These are phyloP conservation scores for Drechslerella coelobrocha DNA, from an alignment of 2,329 filamentous ascomycete species.

Conservation along the genomic window DNA sequence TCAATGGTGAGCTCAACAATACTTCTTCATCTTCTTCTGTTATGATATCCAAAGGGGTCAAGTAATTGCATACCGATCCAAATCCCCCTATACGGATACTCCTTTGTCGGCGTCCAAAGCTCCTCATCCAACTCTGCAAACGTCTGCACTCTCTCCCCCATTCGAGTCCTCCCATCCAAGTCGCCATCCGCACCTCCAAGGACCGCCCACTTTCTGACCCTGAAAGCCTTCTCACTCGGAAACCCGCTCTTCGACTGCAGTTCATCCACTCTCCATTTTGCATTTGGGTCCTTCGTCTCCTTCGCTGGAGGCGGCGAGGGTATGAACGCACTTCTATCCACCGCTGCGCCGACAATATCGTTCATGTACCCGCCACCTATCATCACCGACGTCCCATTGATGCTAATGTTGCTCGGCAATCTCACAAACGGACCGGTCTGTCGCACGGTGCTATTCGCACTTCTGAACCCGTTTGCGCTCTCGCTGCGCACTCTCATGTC, in stretches of 20 bases:
- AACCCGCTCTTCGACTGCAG: slow-evolving; percentile 23
- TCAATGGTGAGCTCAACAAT: too few species aligned
- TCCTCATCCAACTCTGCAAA: slow-evolving; percentile 74
- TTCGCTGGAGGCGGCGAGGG: background rate
- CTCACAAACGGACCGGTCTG: slow-evolving; percentile 39
- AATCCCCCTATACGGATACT: slow-evolving; percentile 86
- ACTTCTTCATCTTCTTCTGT: too few species aligned
- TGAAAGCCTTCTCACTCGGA: slow-evolving; percentile 21
- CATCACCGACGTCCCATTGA: slow-evolving; percentile 26
- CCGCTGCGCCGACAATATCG: slow-evolving; percentile 14
- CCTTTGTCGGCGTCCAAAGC: slow-evolving; percentile 78
- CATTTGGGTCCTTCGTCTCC: slow-evolving; percentile 1
- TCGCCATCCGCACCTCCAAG: slow-evolving; percentile 16
- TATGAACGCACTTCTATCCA: slow-evolving; percentile 44
- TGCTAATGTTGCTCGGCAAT: slow-evolving; percentile 34
- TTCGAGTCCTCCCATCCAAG: slow-evolving; percentile 30
- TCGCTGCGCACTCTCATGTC: slow-evolving; percentile 43
- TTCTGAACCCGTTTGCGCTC: slow-evolving; percentile 36
- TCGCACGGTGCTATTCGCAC: background rate
- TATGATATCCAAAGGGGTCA: too few species aligned
- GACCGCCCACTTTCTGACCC: slow-evolving; percentile 38
- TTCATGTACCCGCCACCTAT: slow-evolving; percentile 20
- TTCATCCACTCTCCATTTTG: slow-evolving; percentile 29
- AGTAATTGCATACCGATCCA: slow-evolving; percentile 72
- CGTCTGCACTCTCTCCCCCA: slow-evolving; percentile 59